Evolutionary conservation across 345 rosid species (phyloP).

Genomic region (Heritiera fomes): DNA sequence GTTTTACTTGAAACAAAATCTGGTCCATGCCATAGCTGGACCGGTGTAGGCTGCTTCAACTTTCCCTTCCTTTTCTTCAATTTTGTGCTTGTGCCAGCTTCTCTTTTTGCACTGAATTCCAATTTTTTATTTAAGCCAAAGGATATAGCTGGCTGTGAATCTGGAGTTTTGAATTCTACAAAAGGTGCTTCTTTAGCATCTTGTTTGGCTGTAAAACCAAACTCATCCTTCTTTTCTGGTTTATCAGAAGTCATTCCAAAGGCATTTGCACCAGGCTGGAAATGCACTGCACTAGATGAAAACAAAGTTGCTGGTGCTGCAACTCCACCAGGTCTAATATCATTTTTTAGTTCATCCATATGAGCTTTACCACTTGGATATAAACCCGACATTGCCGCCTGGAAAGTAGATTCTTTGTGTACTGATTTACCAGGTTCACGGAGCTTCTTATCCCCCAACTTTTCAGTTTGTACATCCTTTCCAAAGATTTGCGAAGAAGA

Average conservation of each 20-base stretch:
- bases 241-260: slow-evolving; percentile 28
- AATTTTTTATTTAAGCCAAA: slow-evolving; percentile 47
- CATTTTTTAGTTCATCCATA: slow-evolving; percentile 5
- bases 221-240: slow-evolving; percentile 31
- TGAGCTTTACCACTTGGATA: slow-evolving; percentile 27
- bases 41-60: slow-evolving; percentile 53
- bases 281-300: slow-evolving; percentile 12
- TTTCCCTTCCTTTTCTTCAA: slow-evolving; percentile 63
- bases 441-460: slow-evolving; percentile 30
- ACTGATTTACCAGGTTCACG: slow-evolving; percentile 24
- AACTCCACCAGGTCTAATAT: slow-evolving; percentile 4
- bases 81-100: slow-evolving; percentile 40
- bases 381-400: slow-evolving; percentile 28
- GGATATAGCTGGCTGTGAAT: slow-evolving; percentile 40
- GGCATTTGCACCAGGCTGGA: slow-evolving; percentile 12
- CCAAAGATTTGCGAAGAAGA: slow-evolving; percentile 31
- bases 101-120: slow-evolving; percentile 66
- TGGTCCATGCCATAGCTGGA: slow-evolving; percentile 50
- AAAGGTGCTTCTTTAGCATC: slow-evolving; percentile 32
- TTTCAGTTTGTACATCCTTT: slow-evolving; percentile 33
- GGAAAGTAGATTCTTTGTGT: slow-evolving; percentile 35
- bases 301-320: slow-evolving; percentile 29
- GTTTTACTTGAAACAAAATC: slow-evolving; percentile 52
- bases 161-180: slow-evolving; percentile 61
- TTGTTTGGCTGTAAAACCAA: slow-evolving; percentile 35